These are phyloP conservation scores for Chrysoporthe austroafricana DNA, from an alignment of 2,329 filamentous ascomycete species.

Conservation along the genomic window DNA sequence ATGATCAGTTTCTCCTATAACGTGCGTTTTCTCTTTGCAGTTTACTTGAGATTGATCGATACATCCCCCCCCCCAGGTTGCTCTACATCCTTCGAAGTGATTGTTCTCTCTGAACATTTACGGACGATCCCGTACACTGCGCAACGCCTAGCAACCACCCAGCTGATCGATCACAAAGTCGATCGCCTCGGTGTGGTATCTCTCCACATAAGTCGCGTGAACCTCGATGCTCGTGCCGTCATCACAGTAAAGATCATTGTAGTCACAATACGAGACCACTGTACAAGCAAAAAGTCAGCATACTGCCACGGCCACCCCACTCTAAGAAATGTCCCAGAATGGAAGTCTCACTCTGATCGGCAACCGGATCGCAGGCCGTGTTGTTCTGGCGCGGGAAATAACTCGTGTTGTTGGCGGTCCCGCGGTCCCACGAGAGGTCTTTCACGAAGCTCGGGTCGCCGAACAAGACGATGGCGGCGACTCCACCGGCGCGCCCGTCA, in stretches of 20 bases:
- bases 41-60: no score
- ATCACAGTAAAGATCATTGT: constrained; percentile 21
- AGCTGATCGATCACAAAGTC: constrained; percentile 10
- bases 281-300: background rate
- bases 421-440: constrained; percentile 15
- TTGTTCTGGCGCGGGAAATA: constrained; percentile 20
- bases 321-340: background rate
- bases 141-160: constrained; percentile 8
- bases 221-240: constrained; percentile 12
- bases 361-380: constrained; percentile 15
- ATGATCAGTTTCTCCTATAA: no score
- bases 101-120: no score
- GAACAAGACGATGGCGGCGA: constrained; percentile 46
- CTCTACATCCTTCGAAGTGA: no score
- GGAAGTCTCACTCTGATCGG: constrained; percentile 7
- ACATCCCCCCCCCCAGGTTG: no score
- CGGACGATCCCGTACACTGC: background rate
- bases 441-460: constrained; percentile 42
- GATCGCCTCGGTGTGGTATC: constrained; percentile 12
- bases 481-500: constrained; percentile 32
- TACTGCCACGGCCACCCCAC: background rate
- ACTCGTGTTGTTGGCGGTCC: constrained; percentile 18
- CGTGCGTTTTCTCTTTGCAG: no score
- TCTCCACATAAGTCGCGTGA: constrained; percentile 14
- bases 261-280: constrained; percentile 21